Conservation (phyloP, 1,284 basidiomycete genomes). For the Kwoniella shivajii region DNA sequence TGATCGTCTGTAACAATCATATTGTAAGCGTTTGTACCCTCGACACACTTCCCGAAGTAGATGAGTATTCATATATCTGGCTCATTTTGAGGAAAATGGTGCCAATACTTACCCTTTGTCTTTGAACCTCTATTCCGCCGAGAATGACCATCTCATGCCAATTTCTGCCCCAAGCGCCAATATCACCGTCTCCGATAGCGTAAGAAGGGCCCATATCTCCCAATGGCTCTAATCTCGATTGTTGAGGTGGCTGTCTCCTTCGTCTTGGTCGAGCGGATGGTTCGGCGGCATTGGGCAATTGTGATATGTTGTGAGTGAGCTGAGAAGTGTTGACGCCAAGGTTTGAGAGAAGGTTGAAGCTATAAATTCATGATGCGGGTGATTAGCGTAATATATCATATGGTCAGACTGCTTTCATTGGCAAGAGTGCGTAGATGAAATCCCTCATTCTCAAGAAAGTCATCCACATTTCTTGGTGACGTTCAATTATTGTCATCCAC, state of each 20-base stretch:
- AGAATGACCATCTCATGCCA: slow-evolving; percentile 54
- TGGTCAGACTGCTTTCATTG: too few relatives aligned
- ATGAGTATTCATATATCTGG: too few relatives aligned
- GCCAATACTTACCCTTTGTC: slow-evolving; percentile 37
- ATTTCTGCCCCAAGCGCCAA: slow-evolving; percentile 49
- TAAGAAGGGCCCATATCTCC: slow-evolving; percentile 37
- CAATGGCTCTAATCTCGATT: slow-evolving; percentile 24
- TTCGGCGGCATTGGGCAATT: slow-evolving; percentile 31
- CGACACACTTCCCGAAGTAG: too few relatives aligned
- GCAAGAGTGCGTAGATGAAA: too few relatives aligned
- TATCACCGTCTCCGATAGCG: slow-evolving; percentile 39
- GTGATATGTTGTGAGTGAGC: slow-evolving; percentile 44
- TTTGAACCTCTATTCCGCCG: slow-evolving; percentile 48
- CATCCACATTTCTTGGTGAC: too few relatives aligned
- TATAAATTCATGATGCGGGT: too few relatives aligned
- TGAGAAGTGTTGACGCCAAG: slow-evolving; percentile 52
- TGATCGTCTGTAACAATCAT: slow-evolving; percentile 44
- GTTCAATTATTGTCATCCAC: not conserved
- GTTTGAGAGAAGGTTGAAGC: slow-evolving; percentile 40
- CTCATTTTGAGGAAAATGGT: not conserved
- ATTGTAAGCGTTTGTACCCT: too few relatives aligned
- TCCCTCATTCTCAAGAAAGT: too few relatives aligned
- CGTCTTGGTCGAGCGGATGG: slow-evolving; percentile 25
- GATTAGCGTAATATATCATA: too few relatives aligned
- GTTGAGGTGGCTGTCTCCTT: slow-evolving; percentile 15